A percentile compares a stretch with the other conserved stretches of the same genome.
phyloP scores from a whole-genome alignment of 2,329 filamentous ascomycete species.

The Cercospora sp. region DNA sequence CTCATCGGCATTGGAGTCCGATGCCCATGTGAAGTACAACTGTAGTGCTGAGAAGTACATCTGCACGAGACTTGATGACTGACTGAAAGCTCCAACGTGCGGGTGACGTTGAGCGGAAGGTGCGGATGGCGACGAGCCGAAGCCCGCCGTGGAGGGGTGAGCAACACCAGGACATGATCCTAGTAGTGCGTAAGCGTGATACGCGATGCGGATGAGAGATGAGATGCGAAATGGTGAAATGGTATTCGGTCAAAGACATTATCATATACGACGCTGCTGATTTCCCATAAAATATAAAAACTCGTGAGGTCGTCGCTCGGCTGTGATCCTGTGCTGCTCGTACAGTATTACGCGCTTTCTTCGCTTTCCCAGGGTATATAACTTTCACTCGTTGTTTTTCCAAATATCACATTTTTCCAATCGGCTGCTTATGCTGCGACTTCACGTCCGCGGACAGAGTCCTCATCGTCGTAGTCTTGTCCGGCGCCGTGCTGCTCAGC shows the following conservation, averaged over 20 bases:
- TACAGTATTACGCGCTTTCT: conserved; percentile 29
- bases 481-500: conserved; percentile 65
- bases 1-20: conserved; percentile 6
- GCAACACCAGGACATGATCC: background rate
- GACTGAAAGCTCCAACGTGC: background rate
- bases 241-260: conserved; percentile 24
- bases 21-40: background rate
- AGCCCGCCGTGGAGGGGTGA: background rate
- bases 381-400: conserved; percentile 16
- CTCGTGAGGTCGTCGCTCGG: conserved; percentile 26
- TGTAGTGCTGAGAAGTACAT: background rate
- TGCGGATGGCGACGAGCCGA: background rate
- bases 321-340: conserved; percentile 26
- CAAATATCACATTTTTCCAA: conserved; percentile 11
- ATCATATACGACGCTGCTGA: conserved; percentile 19
- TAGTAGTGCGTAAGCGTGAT: background rate
- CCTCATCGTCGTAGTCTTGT: conserved; percentile 61
- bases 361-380: conserved; percentile 31
- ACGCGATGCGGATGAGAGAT: background rate
- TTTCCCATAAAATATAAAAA: conserved; percentile 18
- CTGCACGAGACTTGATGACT: background rate
- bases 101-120: background rate
- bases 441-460: conserved; percentile 51
- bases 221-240: background rate
- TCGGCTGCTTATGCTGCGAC: conserved; percentile 20